Percentiles rank a stretch among this genome's conserved stretches.
These are phyloP conservation scores for Nigrograna mackinnonii DNA, from an alignment of 2,329 filamentous ascomycete genomes.

Conservation along the genomic window DNA sequence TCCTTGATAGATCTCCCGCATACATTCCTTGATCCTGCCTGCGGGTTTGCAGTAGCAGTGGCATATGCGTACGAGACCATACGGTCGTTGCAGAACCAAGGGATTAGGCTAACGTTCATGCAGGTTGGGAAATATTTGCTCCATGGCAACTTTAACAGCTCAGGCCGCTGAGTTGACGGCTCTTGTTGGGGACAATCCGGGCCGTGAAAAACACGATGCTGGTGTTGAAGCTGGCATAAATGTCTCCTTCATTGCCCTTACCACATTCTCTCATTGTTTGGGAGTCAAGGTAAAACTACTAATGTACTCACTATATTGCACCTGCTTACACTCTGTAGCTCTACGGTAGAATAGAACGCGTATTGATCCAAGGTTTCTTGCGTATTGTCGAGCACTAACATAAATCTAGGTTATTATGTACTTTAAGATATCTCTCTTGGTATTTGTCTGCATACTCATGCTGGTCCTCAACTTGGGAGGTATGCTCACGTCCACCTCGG, in stretches of 20 bases:
- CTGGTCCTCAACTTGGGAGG: conserved; percentile 31
- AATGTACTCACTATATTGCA: too few species aligned
- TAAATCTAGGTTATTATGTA: conserved; percentile 25
- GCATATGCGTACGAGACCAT: conserved; percentile 20
- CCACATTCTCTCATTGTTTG: conserved; percentile 26
- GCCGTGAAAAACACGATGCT: conserved; percentile 9
- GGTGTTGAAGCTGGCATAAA: conserved; percentile 22
- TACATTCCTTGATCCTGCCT: conserved; percentile 23
- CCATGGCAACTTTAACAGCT: conserved; percentile 27
- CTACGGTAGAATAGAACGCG: conserved; percentile 33
- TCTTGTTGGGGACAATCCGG: conserved; percentile 17
- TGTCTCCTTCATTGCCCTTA: conserved; percentile 20
- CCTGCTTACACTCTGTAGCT: too few species aligned
- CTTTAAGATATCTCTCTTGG: conserved; percentile 30
- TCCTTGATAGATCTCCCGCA: conserved; percentile 25
- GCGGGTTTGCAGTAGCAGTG: conserved; percentile 22
- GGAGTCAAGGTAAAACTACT: conserved; percentile 22
- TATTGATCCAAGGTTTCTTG: neutral
- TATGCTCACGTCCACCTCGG: too few species aligned
- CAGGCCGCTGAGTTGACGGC: conserved; percentile 22
- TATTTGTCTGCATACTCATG: conserved; percentile 27
- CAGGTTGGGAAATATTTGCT: conserved; percentile 23
- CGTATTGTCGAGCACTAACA: neutral
- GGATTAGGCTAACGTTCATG: neutral
- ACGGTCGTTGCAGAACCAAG: too few species aligned